These are phyloP conservation scores for Trypanosoma avium DNA, from an alignment of 208 protist species.

Conservation along the genomic window DNA sequence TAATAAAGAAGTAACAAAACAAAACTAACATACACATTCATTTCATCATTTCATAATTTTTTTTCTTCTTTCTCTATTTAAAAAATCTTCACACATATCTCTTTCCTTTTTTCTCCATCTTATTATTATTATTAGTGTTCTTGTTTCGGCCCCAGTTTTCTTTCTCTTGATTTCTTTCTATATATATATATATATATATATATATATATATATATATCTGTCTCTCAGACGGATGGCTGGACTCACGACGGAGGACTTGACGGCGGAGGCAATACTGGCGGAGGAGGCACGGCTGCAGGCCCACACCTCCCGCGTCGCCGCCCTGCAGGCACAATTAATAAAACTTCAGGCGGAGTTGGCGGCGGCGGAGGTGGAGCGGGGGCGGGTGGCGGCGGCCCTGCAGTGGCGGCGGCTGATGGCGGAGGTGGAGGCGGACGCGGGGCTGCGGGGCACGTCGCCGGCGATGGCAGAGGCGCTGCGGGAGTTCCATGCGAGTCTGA, in stretches of 20 bases:
- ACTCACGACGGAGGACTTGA: constrained; percentile 43
- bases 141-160: constrained; percentile 38
- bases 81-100: not conserved
- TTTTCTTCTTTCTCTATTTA: not conserved
- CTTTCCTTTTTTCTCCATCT: too few relatives aligned
- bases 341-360: constrained; percentile 69
- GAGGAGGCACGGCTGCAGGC: constrained; percentile 32
- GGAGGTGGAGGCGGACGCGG: constrained; percentile 43
- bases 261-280: constrained; percentile 38
- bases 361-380: constrained; percentile 58
- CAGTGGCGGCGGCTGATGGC: constrained; percentile 86
- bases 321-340: constrained; percentile 45
- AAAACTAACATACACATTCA: too few relatives aligned
- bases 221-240: constrained; percentile 41
- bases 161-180: not conserved
- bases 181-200: constrained; percentile 40
- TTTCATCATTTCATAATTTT: too few relatives aligned
- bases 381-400: constrained; percentile 60
- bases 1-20: too few relatives aligned
- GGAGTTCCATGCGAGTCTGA: constrained; percentile 48
- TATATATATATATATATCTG: constrained; percentile 65
- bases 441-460: constrained; percentile 40
- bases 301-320: constrained; percentile 59
- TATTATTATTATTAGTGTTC: too few relatives aligned
- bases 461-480: constrained; percentile 24